Evolutionary conservation across 2,329 filamentous ascomycete species (phyloP).

Genomic region (Hypoxylon sp.): DNA sequence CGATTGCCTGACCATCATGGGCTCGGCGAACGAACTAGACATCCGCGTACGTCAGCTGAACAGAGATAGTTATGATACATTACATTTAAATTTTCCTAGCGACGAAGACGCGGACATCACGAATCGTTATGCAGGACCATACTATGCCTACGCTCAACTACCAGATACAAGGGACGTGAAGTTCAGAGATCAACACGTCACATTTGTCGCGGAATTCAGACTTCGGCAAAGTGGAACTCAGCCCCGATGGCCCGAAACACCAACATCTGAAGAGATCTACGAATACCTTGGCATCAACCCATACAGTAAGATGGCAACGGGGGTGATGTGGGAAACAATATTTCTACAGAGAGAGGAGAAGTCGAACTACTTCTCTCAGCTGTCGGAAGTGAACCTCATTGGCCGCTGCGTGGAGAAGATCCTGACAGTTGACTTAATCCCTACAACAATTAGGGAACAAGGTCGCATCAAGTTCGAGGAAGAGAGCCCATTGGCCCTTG

Average conservation of each 20-base stretch:
- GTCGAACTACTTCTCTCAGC: constrained; percentile 21
- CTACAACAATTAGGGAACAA: background rate
- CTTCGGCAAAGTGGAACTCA: background rate
- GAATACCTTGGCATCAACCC: constrained; percentile 20
- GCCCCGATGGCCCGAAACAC: constrained; percentile 13
- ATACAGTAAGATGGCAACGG: constrained; percentile 15
- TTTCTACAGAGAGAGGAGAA: constrained; percentile 23
- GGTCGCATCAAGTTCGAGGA: constrained; percentile 6
- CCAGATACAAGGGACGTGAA: background rate
- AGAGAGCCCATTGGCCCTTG: constrained; percentile 9
- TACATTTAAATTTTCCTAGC: background rate
- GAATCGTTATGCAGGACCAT: background rate
- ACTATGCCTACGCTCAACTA: background rate
- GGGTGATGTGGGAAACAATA: constrained; percentile 33
- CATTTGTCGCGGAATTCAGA: constrained; percentile 15
- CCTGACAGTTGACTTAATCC: constrained; percentile 34
- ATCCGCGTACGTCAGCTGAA: constrained; percentile 11
- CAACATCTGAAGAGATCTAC: constrained; percentile 28
- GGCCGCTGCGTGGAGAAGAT: constrained; percentile 38
- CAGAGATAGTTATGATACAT: constrained; percentile 2
- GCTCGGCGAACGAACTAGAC: constrained; percentile 9
- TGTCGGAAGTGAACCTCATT: constrained; percentile 28
- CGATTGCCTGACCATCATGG: constrained; percentile 1
- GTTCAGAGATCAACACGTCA: constrained; percentile 6
- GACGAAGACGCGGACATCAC: background rate